Base-by-base conservation (phyloP, 1,284 basidiomycete genomes). In the Sanghuangporus weigelae region DNA sequence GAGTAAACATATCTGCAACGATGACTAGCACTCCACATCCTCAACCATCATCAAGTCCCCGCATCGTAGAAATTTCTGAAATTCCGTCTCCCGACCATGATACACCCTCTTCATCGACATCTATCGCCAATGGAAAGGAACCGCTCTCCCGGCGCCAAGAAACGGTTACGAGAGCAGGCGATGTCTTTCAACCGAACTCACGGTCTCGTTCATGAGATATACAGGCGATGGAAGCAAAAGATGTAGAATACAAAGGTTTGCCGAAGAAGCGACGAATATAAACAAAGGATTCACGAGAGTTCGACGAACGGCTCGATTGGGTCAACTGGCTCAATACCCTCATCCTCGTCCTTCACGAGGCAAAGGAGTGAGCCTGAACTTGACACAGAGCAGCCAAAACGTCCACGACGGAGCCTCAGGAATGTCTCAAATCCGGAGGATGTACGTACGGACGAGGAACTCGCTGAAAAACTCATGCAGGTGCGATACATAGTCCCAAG, bases 391-490 rank as follows among this genome's bases (percentile, higher is more conserved):
- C 31, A 68, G 8, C 72, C 70, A 2, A 68, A 71, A 1, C 65
- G 69, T 26, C 76, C 72, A 63, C 77, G 75, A 60, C 78, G 83
- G 40, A 68, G 76, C 44, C 79, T 81, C 67, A 79, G 77, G 66
- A 69, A 80, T 31, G 81, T 82, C 5, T 73, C 73, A 46, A 77
- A 79, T 55, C 84, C 82, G 64, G 74, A 71, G 44, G 75, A 78
- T 6, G 83, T 82, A 12, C 71, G 80, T 63, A 84, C 81, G 23
- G 89, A 91, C 65, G 87, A 86, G 62, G 83, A 84, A 38, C 77
- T 90, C 54, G 85, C 81, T 7, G 78, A 72, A 71, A 78, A 86
- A 55, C 81, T 91, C 67, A 83, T 84, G 78, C 84, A 89, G 81
- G 89, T 90, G 70, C 70, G 72, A 59, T 31, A 35, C 53, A 14